Base-by-base conservation (phyloP, 805 yeast genomes). In the Candida odintsovae region DNA sequence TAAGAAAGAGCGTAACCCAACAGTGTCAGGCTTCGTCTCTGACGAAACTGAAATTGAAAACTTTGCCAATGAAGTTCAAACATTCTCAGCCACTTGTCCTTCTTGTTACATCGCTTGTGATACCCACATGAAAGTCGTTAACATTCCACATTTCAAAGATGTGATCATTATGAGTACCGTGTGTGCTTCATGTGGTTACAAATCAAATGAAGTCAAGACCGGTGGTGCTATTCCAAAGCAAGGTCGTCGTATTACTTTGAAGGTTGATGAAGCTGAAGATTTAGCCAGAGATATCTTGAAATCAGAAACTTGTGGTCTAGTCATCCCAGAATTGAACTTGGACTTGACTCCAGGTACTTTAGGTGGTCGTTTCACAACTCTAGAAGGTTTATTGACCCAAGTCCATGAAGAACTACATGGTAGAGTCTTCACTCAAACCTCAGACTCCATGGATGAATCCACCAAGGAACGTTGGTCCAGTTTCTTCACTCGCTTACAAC, bases 101-200 rank as follows among this genome's bases (percentile, higher is more conserved):
- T 78, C 94, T 18, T 94, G 99, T 67, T 78, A 75, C 55, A 77
- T 77, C 47, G 80, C 82, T 12, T 86, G 96, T 66, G 87, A 81
- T 46, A 94, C 99, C 3, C 95, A 90, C 63, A 94, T 94, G 99
- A 94, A 94, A 71, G 79, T 90, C 35, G 96, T 94, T 20, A 83
- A 89, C 65, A 94, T 94, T 55, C 99, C 99, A 19, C 98, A 94
- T 69, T 94, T 94, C 77, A 90, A 92, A 69, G 98, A 94, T 55
- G 99, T 94, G 37, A 85, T 94, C 49, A 79, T 94, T 58, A 94
- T 94, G 99, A 85, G 95, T 42, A 94, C 99, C 1, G 82, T 79
- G 1, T 94, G 99, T 70, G 90, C 83, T 28, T 69, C 78, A 52
- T 94, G 99, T 70, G 99, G 98, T 33, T 94, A 86, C 69, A 92